Evolutionary conservation across 2,329 filamentous ascomycete species (phyloP), one percentile per base, ranked within the genome.

Genomic region (Ceratocystis cubensis): DNA sequence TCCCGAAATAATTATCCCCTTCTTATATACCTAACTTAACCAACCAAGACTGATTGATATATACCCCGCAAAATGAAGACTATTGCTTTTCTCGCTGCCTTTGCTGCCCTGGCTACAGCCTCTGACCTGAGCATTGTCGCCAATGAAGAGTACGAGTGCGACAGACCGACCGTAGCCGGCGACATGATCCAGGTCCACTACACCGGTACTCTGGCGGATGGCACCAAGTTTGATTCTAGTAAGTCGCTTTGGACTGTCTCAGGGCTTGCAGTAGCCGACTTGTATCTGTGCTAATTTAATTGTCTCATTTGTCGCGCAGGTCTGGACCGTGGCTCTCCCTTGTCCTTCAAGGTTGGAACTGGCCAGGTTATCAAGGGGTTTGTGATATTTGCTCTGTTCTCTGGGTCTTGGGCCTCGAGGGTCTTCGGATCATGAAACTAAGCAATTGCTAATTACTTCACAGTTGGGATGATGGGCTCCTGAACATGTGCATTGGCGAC

Each of bases 401-500:
- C 62, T 7, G 20, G n/a, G 22, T 33, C n/a, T 25, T 28, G 46
- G 20, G 30, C 46, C 13, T 13, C 48, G 15, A 28, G 10, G 8
- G 8, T 37, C 5, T 25, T 33, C 50, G 22, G 46, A 28, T 25
- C 6, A 13, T 67, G 53, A 70, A 72, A 71, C 72, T 71, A 20
- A 69, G 15, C 15, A 20, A 2, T 30, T 45, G 62, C 65, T 67
- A 61, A 67, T 50, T 61, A 15, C 13, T 30, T 57, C 15, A 57
- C 69, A 89, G 87, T 73, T 96, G 92, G 93, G 93, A 97, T 72
- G 77, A 95, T 74, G 93, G 93, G 63, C 82, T 97, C 48, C 72
- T 94, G 65, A 89, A 89, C 73, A 96, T 97, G 92, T 97, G 94
- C 77, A 88, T 95, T 71, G 93, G 94, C 69, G 93, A 97, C 81